phyloP scores from a whole-genome alignment of 257 asterid genomes.

The Schizonepeta tenuifolia region DNA sequence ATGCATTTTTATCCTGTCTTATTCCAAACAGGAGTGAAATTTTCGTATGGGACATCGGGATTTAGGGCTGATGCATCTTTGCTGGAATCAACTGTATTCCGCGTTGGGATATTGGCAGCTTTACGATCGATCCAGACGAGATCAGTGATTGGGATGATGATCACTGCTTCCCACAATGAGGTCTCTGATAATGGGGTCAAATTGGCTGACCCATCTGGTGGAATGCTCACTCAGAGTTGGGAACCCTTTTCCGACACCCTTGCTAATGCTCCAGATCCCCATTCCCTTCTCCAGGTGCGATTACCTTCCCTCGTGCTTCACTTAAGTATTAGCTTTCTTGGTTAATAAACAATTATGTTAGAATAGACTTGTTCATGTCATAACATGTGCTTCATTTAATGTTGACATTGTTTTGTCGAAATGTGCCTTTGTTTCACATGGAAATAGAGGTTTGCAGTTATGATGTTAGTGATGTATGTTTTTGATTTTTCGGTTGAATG shows the following conservation, averaged over 20 bases:
- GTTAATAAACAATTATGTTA: neutral
- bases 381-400: neutral
- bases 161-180: conserved; percentile 91
- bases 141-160: conserved; percentile 77
- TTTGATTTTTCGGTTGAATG: conserved; percentile 6
- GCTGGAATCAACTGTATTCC: conserved; percentile 76
- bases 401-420: neutral
- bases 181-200: conserved; percentile 86
- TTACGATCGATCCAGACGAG: conserved; percentile 75
- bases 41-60: conserved; percentile 92
- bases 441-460: neutral
- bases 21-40: conserved; percentile 50
- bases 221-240: conserved; percentile 95
- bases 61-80: conserved; percentile 77
- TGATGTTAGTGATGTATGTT: conserved; percentile 4
- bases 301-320: neutral
- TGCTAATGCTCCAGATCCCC: conserved; percentile 74
- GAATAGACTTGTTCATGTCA: neutral
- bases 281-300: conserved; percentile 65
- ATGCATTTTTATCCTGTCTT: neutral
- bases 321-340: neutral
- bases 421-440: too few species aligned
- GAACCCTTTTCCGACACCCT: conserved; percentile 85
- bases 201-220: conserved; percentile 89
- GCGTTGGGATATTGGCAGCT: conserved; percentile 88